These are phyloP conservation scores for Boletus coccyginus DNA, from an alignment of 768 basidiomycete genomes.

Conservation along the genomic window DNA sequence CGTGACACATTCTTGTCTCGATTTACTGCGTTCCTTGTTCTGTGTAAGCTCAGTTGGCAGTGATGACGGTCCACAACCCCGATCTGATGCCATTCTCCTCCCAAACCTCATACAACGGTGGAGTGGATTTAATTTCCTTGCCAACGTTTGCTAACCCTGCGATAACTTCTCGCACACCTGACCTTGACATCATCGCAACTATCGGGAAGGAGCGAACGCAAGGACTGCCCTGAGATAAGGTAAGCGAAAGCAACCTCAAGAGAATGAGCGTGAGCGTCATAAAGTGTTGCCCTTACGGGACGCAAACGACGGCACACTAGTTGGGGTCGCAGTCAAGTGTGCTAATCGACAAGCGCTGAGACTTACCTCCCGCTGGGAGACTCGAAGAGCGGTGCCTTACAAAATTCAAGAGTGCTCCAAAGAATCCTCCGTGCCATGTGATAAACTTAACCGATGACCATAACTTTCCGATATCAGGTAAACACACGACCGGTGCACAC, in stretches of 20 bases:
- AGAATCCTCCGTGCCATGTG: conserved; percentile 59
- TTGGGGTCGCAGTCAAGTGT: neutral
- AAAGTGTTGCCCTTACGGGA: neutral
- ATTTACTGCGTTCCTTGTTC: conserved; percentile 1
- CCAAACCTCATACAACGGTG: conserved; percentile 6
- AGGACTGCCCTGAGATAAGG: neutral
- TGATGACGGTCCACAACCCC: neutral
- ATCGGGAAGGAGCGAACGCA: neutral
- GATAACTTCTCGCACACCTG: neutral
- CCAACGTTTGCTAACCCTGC: neutral
- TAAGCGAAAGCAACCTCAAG: neutral
- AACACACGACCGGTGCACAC: conserved; percentile 34
- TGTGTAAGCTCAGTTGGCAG: neutral
- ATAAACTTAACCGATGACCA: conserved; percentile 50
- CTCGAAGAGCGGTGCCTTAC: conserved; percentile 40
- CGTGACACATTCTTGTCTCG: conserved; percentile 1
- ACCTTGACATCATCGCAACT: neutral
- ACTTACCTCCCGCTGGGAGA: conserved; percentile 59
- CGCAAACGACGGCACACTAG: neutral
- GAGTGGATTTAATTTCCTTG: neutral
- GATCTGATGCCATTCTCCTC: neutral
- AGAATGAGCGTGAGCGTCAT: neutral
- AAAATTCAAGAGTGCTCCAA: conserved; percentile 48
- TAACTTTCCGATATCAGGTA: neutral
- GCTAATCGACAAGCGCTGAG: neutral